Conservation (phyloP, 2,329 filamentous ascomycete genomes). For the Xylaria sp. region DNA sequence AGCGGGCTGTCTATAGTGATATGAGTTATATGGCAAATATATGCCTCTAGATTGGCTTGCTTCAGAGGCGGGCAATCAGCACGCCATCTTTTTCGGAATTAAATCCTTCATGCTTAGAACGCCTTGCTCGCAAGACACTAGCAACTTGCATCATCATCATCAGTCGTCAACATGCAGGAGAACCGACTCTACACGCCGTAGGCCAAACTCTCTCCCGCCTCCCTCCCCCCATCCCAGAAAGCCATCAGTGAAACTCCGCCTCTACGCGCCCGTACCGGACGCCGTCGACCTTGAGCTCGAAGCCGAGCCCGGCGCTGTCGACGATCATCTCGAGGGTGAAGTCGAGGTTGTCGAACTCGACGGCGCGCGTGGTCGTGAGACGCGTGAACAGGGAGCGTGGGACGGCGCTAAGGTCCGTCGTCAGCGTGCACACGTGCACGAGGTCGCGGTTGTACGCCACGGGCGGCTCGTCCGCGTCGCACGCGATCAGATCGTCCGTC, state of each 20-base stretch:
- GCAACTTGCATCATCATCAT: not conserved
- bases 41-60: not conserved
- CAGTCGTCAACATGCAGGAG: not conserved
- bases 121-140: not conserved
- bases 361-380: slow-evolving; percentile 76
- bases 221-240: not conserved
- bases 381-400: slow-evolving; percentile 75
- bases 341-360: slow-evolving; percentile 82
- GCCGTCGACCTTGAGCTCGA: slow-evolving; percentile 80
- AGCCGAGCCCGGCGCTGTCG: slow-evolving; percentile 75
- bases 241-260: slow-evolving; percentile 73
- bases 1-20: not conserved
- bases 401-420: slow-evolving; percentile 78
- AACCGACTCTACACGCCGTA: not conserved
- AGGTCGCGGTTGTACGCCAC: slow-evolving; percentile 65
- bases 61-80: not conserved
- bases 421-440: slow-evolving; percentile 77
- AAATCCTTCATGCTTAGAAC: not conserved
- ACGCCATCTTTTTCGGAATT: not conserved
- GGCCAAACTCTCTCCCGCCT: not conserved
- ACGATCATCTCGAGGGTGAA: slow-evolving; percentile 86
- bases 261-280: slow-evolving; percentile 78
- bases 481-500: slow-evolving; percentile 80
- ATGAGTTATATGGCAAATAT: not conserved
- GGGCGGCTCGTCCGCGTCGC: slow-evolving; percentile 70